Base-by-base conservation (phyloP, 2,329 filamentous ascomycete species). In the Sarocladium strictum region DNA sequence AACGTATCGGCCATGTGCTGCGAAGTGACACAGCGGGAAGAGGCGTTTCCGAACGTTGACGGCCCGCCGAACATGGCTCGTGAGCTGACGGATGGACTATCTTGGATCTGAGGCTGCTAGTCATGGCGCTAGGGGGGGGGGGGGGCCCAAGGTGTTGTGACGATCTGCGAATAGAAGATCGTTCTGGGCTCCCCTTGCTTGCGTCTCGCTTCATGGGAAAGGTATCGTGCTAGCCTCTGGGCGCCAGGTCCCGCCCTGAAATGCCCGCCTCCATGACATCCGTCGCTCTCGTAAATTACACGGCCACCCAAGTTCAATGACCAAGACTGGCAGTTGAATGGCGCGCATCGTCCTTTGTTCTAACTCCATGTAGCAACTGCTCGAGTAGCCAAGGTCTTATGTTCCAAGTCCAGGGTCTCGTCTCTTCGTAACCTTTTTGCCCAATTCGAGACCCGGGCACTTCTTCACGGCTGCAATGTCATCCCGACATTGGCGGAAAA, bases 231-330 rank as follows among this genome's bases (percentile, higher is more conserved):
- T 19, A 43, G 40, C 40, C 40, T n/a, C 40, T 32, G 5, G 43
- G 43, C 43, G 43, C 43, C 15, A 49, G 23, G 43, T 49, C 43
- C 43, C 43, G 43, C 43, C 43, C 43, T 49, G 43, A 49, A 29
- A 49, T 27, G 6, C 43, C 43, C 43, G 43, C 43, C 43, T 49
- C 43, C 23, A 19, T 32, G 43, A 24, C 26, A 49, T 43, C 5
- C 40, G 40, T 43, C 21, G 15, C 21, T 43, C 15, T 7, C 24
- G 21, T 43, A 43, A 43, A 23, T 43, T 6, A 12, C 17, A 43
- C 9, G 21, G 21, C n/a, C 40, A 7, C n/a, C n/a, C n/a, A n/a
- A n/a, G n/a, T n/a, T n/a, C n/a, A 21, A 9, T 23, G 40, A 24
- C 10, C 6, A 9, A 17, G 24, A 7, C 21, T 12, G 40, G 40